Percentiles rank a stretch among this genome's conserved stretches.
Conservation (phyloP, 2,329 filamentous ascomycete genomes). For the Aspergillus sp. region DNA sequence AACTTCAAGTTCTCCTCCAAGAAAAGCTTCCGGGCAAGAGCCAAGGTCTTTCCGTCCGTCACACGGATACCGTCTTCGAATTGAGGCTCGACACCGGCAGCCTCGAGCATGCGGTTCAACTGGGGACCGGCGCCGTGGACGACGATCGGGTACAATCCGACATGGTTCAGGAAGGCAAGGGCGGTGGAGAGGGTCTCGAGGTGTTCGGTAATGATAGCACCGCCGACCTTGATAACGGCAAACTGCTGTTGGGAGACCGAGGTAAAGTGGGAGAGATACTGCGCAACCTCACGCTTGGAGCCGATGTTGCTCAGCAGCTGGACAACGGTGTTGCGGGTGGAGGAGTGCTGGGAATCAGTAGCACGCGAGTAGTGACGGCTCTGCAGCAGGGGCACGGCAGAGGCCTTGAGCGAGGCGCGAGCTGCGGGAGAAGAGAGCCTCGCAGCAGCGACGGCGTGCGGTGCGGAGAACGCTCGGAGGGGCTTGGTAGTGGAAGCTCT, state of each 20-base stretch:
- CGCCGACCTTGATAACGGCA: slow-evolving; percentile 97
- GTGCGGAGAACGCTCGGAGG: slow-evolving; percentile 47
- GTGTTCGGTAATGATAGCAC: slow-evolving; percentile 93
- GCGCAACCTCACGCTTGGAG: slow-evolving; percentile 93
- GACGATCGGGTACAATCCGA: slow-evolving; percentile 91
- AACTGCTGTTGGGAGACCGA: slow-evolving; percentile 97
- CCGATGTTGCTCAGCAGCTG: slow-evolving; percentile 94
- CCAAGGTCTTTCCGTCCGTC: slow-evolving; percentile 92
- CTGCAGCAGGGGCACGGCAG: slow-evolving; percentile 34
- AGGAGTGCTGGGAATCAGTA: slow-evolving; percentile 56
- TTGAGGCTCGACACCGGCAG: slow-evolving; percentile 89
- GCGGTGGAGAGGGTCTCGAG: slow-evolving; percentile 88
- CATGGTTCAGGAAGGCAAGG: slow-evolving; percentile 89
- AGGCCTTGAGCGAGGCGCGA: slow-evolving; percentile 33
- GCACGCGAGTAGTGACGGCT: slow-evolving; percentile 51
- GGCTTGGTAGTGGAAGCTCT: slow-evolving; percentile 48
- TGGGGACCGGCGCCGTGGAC: slow-evolving; percentile 95
- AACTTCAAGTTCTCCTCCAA: slow-evolving; percentile 94
- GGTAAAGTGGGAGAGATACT: slow-evolving; percentile 96
- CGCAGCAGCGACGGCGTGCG: slow-evolving; percentile 36
- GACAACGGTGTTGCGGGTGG: slow-evolving; percentile 79
- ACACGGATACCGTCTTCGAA: slow-evolving; percentile 97
- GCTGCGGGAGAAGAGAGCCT: slow-evolving; percentile 32
- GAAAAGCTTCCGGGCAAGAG: slow-evolving; percentile 89
- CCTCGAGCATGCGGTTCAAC: slow-evolving; percentile 87